Percentiles rank a stretch among this genome's conserved stretches.
Evolutionary conservation across 2,329 filamentous ascomycete genomes (phyloP).

Genomic region (Cladophialophora immunda): DNA sequence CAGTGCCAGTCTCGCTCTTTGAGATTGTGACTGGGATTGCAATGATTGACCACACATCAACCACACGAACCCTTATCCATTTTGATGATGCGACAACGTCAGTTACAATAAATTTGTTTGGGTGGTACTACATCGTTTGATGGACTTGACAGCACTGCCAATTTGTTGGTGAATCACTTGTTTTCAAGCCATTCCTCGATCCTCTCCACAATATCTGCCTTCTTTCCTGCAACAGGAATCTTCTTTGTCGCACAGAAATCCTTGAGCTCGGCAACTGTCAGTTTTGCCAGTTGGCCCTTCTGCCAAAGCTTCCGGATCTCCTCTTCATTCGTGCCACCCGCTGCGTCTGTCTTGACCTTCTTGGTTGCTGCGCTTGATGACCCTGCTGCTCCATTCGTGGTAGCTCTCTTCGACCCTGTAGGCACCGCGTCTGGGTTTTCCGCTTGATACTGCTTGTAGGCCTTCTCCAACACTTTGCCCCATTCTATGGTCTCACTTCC

Average conservation of each 20-base stretch:
- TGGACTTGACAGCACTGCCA: not conserved
- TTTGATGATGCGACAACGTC: not conserved
- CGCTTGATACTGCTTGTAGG: slow-evolving; percentile 57
- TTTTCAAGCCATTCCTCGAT: slow-evolving; percentile 59
- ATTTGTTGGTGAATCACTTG: slow-evolving; percentile 43
- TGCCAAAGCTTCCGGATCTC: slow-evolving; percentile 53
- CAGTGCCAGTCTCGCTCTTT: slow-evolving; percentile 40
- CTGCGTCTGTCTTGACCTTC: slow-evolving; percentile 56
- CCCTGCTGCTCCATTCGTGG: slow-evolving; percentile 34
- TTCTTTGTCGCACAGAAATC: slow-evolving; percentile 56
- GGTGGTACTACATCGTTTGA: not conserved
- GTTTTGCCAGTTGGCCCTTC: slow-evolving; percentile 55
- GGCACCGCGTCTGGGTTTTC: slow-evolving; percentile 51
- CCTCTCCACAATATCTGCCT: slow-evolving; percentile 60
- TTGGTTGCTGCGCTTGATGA: slow-evolving; percentile 48
- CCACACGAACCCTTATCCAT: not conserved
- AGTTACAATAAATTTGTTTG: not conserved
- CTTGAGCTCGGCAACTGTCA: slow-evolving; percentile 58
- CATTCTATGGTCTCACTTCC: slow-evolving; percentile 82
- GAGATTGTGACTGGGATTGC: slow-evolving; percentile 41
- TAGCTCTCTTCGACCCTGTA: slow-evolving; percentile 58
- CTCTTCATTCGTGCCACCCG: slow-evolving; percentile 41
- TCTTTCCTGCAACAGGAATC: slow-evolving; percentile 56
- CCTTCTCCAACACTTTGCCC: slow-evolving; percentile 72
- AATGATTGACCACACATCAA: slow-evolving; percentile 43